Percentiles rank a stretch among this genome's conserved stretches.
These are phyloP conservation scores for Colletotrichum horii DNA, from an alignment of 2,329 filamentous ascomycete species.

Conservation along the genomic window DNA sequence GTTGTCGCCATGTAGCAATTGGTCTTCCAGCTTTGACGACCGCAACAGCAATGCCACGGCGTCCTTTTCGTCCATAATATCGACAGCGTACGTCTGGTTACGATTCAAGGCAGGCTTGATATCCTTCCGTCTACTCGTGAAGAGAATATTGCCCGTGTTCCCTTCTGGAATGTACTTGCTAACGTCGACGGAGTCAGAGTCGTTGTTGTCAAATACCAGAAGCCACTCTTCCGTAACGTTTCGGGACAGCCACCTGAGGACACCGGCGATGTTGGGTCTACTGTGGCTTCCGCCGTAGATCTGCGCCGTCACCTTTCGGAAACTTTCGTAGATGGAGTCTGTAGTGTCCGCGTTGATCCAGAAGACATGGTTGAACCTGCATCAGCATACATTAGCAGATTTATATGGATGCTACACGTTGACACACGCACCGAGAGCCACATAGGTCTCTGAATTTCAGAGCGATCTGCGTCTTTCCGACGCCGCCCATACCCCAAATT, in stretches of 20 bases:
- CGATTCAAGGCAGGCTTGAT: not conserved
- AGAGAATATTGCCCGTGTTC: constrained; percentile 30
- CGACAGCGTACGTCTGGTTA: not conserved
- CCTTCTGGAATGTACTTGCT: constrained; percentile 20
- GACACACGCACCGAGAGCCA: constrained; percentile 19
- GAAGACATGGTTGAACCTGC: constrained; percentile 31
- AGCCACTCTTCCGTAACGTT: constrained; percentile 29
- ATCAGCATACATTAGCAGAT: not conserved
- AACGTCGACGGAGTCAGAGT: constrained; percentile 15
- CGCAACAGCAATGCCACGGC: not conserved
- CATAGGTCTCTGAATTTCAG: constrained; percentile 27
- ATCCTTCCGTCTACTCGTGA: constrained; percentile 26
- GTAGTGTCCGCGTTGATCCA: constrained; percentile 31
- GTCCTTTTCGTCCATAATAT: not conserved
- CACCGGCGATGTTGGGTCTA: not conserved
- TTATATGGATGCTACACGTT: not conserved
- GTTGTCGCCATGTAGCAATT: not conserved
- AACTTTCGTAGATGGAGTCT: constrained; percentile 27
- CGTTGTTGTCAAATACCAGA: constrained; percentile 35
- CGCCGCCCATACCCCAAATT: constrained; percentile 32
- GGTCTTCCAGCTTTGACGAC: not conserved
- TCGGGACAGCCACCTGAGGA: constrained; percentile 23
- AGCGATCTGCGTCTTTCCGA: constrained; percentile 36
- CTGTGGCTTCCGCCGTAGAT: not conserved
- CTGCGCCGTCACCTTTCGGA: constrained; percentile 16